Base-by-base conservation (phyloP, 2,329 filamentous ascomycete species). In the Trichoderma simmonsii region DNA sequence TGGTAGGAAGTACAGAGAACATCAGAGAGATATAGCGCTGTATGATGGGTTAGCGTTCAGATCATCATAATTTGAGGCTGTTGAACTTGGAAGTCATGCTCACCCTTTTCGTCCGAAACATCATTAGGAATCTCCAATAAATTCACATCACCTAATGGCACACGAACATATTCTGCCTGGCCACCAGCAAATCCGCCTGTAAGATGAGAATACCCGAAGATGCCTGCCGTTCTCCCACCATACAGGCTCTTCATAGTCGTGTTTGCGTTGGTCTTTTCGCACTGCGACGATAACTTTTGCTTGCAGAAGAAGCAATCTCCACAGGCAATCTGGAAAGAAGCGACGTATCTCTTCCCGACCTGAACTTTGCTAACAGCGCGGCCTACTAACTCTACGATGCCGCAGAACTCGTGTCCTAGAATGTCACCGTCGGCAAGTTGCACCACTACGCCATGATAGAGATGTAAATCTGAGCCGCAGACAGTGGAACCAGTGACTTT, bases 111-210 rank as follows among this genome's bases (percentile, higher is more conserved):
- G 77, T 97, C 94, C 0, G 93, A 92, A 0, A 97, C 91, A 75
- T 88, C 87, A 69, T 92, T 90, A 1, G 94, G 94, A 6, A 97
- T 88, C 76, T 91, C 89, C 14, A 97, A 85, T 26, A 97, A 84
- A 78, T 97, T 97, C 73, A 93, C 90, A 76, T 96, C 92, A 32
- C 90, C 94, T 34, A 90, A 88, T 0, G 94, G 93, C 8, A 97
- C 93, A 8, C 94, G 88, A 0, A 95, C 91, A 77, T 94, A 97
- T 82, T 97, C 94, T 4, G 93, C 92, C 81, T 97, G 94, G 0
- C 94, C 94, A 63, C 94, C 93, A 1, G 93, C 93, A 78, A 95
- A 97, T 0, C 94, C 94, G 7, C 93, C 94, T 0, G 92, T 94
- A 78, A 97, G 93, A 78, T 94, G 91, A 3, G 89, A 90, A 77